phyloP scores from a whole-genome alignment of 2,329 filamentous ascomycete species.

The Beauveria sp. region DNA sequence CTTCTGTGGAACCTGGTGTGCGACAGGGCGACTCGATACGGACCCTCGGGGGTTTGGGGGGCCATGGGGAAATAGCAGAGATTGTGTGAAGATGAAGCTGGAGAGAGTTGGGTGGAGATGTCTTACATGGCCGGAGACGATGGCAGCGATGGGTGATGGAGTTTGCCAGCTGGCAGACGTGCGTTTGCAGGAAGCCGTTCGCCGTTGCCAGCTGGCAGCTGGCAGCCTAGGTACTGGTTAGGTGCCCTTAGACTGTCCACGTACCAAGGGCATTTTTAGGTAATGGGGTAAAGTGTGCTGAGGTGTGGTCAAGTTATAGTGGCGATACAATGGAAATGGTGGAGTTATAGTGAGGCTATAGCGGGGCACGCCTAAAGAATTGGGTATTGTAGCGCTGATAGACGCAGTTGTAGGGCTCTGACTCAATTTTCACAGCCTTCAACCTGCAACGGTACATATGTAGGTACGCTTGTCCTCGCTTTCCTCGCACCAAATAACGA shows the following conservation, averaged over 20 bases:
- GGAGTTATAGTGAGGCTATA: neutral
- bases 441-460: too few species aligned
- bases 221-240: neutral
- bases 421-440: too few species aligned
- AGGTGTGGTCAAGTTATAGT: too few species aligned
- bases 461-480: too few species aligned
- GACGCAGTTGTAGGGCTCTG: neutral
- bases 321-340: neutral
- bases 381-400: neutral
- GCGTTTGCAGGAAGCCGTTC: neutral
- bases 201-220: neutral
- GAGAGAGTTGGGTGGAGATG: neutral
- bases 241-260: neutral
- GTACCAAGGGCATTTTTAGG: neutral
- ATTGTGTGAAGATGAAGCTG: neutral
- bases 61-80: neutral
- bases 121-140: neutral
- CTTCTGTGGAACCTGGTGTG: slow-evolving; percentile 2
- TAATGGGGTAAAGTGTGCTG: neutral
- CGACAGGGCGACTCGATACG: neutral
- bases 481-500: too few species aligned
- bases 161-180: neutral
- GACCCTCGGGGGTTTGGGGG: neutral
- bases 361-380: neutral
- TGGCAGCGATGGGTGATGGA: neutral